Conservation (phyloP, 495 filamentous ascomycete genomes). For the Lasiosphaeria hispida region DNA sequence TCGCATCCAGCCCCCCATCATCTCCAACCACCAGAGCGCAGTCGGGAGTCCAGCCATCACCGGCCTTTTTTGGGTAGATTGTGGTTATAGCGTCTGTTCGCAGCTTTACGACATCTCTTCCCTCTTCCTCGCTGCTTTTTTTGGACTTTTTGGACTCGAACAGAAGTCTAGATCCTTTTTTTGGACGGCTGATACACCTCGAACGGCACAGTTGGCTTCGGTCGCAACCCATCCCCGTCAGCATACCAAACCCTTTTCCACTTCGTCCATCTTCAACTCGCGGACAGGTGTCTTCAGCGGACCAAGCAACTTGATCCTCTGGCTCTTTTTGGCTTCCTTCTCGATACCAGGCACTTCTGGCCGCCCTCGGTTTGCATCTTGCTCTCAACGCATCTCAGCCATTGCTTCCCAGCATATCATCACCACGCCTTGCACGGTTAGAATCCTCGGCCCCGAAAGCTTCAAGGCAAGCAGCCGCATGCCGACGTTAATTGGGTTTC, state of each 20-base stretch:
- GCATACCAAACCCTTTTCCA: background rate
- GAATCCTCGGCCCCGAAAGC: too few species aligned
- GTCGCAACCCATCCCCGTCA: background rate
- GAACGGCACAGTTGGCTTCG: background rate
- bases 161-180: background rate
- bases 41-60: constrained; percentile 15
- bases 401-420: too few species aligned
- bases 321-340: too few species aligned
- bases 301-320: background rate
- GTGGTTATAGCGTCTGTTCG: constrained; percentile 24
- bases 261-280: background rate
- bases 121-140: constrained; percentile 22
- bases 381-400: too few species aligned
- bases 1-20: background rate
- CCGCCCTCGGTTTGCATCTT: too few species aligned
- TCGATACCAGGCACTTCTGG: too few species aligned
- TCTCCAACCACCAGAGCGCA: constrained; percentile 11
- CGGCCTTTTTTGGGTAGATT: constrained; percentile 31
- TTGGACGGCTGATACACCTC: background rate
- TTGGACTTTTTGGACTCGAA: constrained; percentile 15
- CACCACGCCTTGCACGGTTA: too few species aligned
- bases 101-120: constrained; percentile 29
- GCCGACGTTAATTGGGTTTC: too few species aligned
- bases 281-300: background rate
- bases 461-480: too few species aligned